Evolutionary conservation across 495 filamentous ascomycete genomes (phyloP), one percentile per base, ranked within the genome.

Genomic region (Niebla homalea): DNA sequence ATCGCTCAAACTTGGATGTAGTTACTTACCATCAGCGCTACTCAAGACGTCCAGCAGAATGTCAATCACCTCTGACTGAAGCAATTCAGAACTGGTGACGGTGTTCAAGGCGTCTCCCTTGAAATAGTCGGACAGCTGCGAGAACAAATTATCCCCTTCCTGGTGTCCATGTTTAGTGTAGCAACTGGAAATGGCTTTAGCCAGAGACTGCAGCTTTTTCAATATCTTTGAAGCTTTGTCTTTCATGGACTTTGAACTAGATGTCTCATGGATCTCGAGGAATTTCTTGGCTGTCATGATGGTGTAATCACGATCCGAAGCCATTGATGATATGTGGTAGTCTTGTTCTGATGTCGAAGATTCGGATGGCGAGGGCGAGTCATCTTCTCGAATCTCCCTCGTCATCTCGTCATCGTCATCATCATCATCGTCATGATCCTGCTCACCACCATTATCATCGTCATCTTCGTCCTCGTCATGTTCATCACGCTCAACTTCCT

Each of bases 31-130:
- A 48, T 70, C 63, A 21, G 70, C 64, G 55, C 85, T 82, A 55
- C 78, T 83, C 56, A 99, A 89, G 21, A 94, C 76, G 22, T 85
- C 75, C 20, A 96, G 74, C 19, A 99, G 70, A 12, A 85, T 80
- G 32, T 85, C 75, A 22, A 97, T 87, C 48, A 99, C 78, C 20
- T 86, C 84, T 7, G 93, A 96, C 47, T 83, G 87, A 14, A 97
- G 78, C 22, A 99, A 66, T 59, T 99, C 93, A 15, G 89, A 86
- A 64, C 93, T 99, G n/a, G 93, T 97, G 32, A 97, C 89, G 48
- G 87, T 95, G 63, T 95, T 83, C 52, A 97, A 62, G 0, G 80
- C 77, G 63, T 95, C 85, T 2, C 83, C 81, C 50, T 92, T 83
- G 61, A 99, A 99, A 58, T 89, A 87, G n/a, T 76, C 73, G 1